Conservation (phyloP, 2,329 filamentous ascomycete genomes). For the Didymosphaeria variabile region DNA sequence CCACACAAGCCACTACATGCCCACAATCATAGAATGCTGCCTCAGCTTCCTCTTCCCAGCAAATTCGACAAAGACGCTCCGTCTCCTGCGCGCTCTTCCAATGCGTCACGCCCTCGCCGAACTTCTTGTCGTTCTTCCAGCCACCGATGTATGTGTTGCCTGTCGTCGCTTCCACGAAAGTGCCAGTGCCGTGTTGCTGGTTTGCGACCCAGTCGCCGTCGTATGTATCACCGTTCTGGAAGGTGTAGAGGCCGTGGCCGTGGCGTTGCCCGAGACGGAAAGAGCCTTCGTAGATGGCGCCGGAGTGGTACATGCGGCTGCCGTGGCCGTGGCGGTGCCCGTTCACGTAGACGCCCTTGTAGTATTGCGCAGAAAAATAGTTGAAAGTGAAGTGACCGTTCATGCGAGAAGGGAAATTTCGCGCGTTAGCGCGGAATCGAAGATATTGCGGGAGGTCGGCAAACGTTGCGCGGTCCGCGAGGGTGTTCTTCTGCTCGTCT, state of each 20-base stretch:
- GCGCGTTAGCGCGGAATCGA: conserved; percentile 49
- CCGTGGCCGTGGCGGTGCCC: conserved; percentile 63
- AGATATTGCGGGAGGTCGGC: conserved; percentile 54
- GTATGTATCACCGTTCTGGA: conserved; percentile 72
- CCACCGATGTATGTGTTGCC: conserved; percentile 70
- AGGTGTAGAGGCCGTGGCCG: conserved; percentile 66
- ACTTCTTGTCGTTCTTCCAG: conserved; percentile 67
- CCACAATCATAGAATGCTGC: conserved; percentile 71
- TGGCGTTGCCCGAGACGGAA: conserved; percentile 63
- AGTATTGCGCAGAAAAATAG: conserved; percentile 65
- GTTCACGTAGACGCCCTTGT: conserved; percentile 60
- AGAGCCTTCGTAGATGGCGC: conserved; percentile 64
- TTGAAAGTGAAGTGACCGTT: conserved; percentile 60
- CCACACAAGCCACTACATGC: conserved; percentile 68
- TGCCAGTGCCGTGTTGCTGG: conserved; percentile 67
- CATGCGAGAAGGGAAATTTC: conserved; percentile 54
- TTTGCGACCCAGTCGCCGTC: conserved; percentile 69
- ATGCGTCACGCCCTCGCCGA: conserved; percentile 69
- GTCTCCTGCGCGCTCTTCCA: conserved; percentile 71
- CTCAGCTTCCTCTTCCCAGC: conserved; percentile 67
- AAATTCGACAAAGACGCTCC: conserved; percentile 67
- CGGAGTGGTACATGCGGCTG: conserved; percentile 62
- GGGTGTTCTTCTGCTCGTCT: conserved; percentile 38
- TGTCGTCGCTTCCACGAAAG: conserved; percentile 63
- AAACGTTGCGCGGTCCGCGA: conserved; percentile 46